Evolutionary conservation across 169 alveolate genomes (phyloP), one percentile per base, ranked within the genome.

Genomic region (Eimeria acervulina): DNA sequence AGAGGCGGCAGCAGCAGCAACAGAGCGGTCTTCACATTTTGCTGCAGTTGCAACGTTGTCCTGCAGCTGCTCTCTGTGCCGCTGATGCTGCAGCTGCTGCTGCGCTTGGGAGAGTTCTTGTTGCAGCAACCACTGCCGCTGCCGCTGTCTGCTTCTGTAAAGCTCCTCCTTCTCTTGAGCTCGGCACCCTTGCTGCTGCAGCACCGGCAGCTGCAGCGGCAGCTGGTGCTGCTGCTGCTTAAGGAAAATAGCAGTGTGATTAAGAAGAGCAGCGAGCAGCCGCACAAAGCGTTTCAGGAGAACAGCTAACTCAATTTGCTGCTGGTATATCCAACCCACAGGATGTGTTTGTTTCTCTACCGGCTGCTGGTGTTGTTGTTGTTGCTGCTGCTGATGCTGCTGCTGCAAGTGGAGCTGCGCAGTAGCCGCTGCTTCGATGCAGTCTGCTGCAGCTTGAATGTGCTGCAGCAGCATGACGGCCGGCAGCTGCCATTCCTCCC

Each of bases 181-280:
- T 36, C 51, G 83, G 8, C 36, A 23, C 47, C 36, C 52, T 12
- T 72, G 5, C 83, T 70, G 52, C 83, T 33, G 83, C n/a, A 28
- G 78, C 40, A 13, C 42, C 78, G 10, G 78, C 19, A 28, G 78
- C 78, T 66, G 78, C 28, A 36, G 85, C 15, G 21, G 70, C 47
- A 12, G 91, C 76, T 83, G 68, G 68, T 83, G 91, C 91, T 83
- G 68, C 74, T 51, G 72, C 74, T 31, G 68, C 91, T 44, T 31
- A 36, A 2, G 31, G 91, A 33, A 1, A 2, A 51, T 38, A 38
- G 91, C 8, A 44, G n/a, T 7, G 51, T n/a, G 31, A 26, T 33
- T 28, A 2, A 83, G 51, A 17, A 83, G 74, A 83, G 91, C 68
- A 52, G 76, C 74, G 12, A 83, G 31, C 17, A 52, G 74, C 52